phyloP scores from a whole-genome alignment of 306 rosid species.

The Morella rubra region DNA sequence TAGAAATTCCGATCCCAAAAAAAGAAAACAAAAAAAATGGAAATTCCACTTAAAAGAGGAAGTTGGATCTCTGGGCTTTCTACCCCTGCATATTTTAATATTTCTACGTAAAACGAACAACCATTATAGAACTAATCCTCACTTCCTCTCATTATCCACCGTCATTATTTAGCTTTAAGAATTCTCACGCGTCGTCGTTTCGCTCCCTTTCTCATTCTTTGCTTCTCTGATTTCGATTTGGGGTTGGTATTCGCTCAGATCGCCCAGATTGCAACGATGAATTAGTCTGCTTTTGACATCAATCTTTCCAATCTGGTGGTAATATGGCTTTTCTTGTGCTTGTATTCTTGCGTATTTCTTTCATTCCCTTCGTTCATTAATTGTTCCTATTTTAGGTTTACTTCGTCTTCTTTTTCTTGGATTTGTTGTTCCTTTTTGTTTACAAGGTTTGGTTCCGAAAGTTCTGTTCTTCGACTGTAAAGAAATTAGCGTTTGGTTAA shows the following conservation, averaged over 20 bases:
- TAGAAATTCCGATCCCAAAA: too few relatives aligned
- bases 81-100: too few relatives aligned
- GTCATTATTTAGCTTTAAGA: too few relatives aligned
- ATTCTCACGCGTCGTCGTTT: background rate
- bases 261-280: background rate
- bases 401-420: background rate
- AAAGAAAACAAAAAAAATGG: too few relatives aligned
- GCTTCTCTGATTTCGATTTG: background rate
- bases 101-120: background rate
- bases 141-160: too few relatives aligned
- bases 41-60: too few relatives aligned
- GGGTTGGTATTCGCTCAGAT: background rate
- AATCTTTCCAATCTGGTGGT: conserved; percentile 13
- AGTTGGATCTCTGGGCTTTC: too few relatives aligned
- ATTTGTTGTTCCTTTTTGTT: background rate
- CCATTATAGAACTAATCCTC: background rate
- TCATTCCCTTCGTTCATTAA: background rate
- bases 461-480: background rate
- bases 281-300: background rate
- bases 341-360: background rate
- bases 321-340: background rate
- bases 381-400: background rate
- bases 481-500: background rate
- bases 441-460: background rate
- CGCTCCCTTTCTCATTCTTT: background rate